A percentile compares a stretch with the other conserved stretches of the same genome.
These are phyloP conservation scores for Mycena leptocephala DNA, from an alignment of 768 basidiomycete species.

Conservation along the genomic window DNA sequence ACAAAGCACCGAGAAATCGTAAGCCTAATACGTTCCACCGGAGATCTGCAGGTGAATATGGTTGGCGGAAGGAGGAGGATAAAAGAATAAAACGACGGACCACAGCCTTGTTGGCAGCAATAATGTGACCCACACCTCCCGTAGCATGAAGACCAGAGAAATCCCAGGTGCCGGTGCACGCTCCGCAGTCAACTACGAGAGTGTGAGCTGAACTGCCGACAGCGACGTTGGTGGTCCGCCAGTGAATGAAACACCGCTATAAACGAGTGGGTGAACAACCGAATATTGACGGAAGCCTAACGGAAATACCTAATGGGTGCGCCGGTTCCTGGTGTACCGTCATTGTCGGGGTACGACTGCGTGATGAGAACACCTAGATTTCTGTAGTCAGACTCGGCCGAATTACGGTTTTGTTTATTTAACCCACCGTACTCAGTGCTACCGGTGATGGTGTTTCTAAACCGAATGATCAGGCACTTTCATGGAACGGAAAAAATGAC, in stretches of 20 bases:
- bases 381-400: not conserved
- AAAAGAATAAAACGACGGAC: constrained; percentile 1
- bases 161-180: constrained; percentile 63
- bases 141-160: constrained; percentile 57
- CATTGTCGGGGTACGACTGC: constrained; percentile 61
- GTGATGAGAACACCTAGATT: constrained; percentile 56
- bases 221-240: constrained; percentile 50
- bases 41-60: constrained; percentile 11
- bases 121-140: constrained; percentile 51
- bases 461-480: not conserved
- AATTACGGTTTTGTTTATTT: not conserved
- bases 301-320: constrained; percentile 48
- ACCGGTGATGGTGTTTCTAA: constrained; percentile 32
- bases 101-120: constrained; percentile 37
- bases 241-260: constrained; percentile 53
- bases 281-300: constrained; percentile 42
- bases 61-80: not conserved
- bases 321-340: constrained; percentile 62
- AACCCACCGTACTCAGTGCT: constrained; percentile 38
- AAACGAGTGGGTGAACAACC: not conserved
- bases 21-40: constrained; percentile 15
- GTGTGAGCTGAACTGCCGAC: constrained; percentile 50
- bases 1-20: not conserved
- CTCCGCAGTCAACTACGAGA: constrained; percentile 60
- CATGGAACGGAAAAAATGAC: not conserved